These are phyloP conservation scores for Yamadazyma buinensis DNA, from an alignment of 1,139 yeast species.

Conservation along the genomic window DNA sequence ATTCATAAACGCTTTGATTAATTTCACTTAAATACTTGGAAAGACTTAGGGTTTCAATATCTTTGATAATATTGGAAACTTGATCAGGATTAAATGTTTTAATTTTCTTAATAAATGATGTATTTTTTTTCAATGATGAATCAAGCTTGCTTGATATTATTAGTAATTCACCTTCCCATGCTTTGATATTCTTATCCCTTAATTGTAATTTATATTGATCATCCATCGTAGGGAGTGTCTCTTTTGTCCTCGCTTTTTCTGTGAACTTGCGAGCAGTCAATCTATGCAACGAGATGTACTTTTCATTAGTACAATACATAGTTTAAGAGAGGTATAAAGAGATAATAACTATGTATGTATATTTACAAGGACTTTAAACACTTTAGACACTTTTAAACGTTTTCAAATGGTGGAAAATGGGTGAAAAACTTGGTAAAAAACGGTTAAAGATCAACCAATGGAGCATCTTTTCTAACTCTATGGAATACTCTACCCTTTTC, in stretches of 20 bases:
- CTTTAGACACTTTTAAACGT: no score
- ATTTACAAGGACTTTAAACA: no score
- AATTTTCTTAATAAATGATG: slow-evolving; percentile 73
- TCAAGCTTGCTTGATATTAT: slow-evolving; percentile 46
- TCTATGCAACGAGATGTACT: no score
- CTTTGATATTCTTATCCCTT: slow-evolving; percentile 32
- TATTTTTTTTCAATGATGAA: slow-evolving; percentile 77
- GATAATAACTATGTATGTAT: no score
- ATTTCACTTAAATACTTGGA: slow-evolving; percentile 79
- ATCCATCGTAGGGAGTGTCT: no score
- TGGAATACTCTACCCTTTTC: slow-evolving; percentile 73
- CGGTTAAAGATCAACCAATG: background rate
- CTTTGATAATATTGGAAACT: slow-evolving; percentile 47
- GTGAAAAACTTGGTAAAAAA: no score
- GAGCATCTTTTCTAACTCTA: slow-evolving; percentile 35
- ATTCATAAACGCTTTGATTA: slow-evolving; percentile 60
- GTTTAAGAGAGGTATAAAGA: no score
- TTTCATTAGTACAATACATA: no score
- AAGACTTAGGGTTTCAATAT: slow-evolving; percentile 59
- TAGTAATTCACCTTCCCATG: slow-evolving; percentile 50
- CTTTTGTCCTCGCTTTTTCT: no score
- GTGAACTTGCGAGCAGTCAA: no score
- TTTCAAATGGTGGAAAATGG: no score
- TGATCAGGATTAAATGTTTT: slow-evolving; percentile 48
- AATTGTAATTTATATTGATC: background rate